Conservation (phyloP, 139 green algal genomes). For the Tetradesmus lagerheimii region DNA sequence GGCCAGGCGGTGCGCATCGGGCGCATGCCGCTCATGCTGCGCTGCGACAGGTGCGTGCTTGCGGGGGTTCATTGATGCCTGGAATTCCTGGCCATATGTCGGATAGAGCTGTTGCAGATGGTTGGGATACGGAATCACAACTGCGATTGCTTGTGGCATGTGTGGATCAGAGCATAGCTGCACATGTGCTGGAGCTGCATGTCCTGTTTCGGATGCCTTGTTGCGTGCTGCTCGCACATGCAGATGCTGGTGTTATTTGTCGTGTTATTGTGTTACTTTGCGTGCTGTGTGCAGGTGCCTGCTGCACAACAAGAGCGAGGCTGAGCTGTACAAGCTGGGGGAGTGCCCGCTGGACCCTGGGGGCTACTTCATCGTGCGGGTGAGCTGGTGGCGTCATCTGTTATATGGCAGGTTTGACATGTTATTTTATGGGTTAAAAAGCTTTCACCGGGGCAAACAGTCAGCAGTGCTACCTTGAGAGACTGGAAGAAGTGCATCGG, state of each 20-base stretch:
- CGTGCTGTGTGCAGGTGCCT: slow-evolving; percentile 56
- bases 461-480: too few relatives aligned
- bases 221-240: not conserved
- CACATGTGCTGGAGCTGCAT: not conserved
- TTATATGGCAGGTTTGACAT: too few relatives aligned
- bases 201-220: not conserved
- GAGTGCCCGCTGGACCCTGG: slow-evolving; percentile 99
- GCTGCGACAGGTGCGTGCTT: slow-evolving; percentile 81
- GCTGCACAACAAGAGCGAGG: slow-evolving; percentile 83
- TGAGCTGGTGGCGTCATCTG: not conserved
- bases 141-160: too few relatives aligned
- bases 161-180: not conserved
- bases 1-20: slow-evolving; percentile 92
- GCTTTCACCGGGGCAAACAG: too few relatives aligned
- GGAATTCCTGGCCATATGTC: too few relatives aligned
- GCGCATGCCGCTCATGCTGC: slow-evolving; percentile 98
- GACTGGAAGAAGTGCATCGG: too few relatives aligned
- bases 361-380: slow-evolving; percentile 98
- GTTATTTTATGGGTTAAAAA: too few relatives aligned
- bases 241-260: not conserved
- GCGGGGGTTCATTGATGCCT: too few relatives aligned
- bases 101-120: too few relatives aligned
- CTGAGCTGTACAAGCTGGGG: slow-evolving; percentile 87
- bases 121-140: too few relatives aligned
- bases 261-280: not conserved